phyloP scores from a whole-genome alignment of 192 early-diverging fungal genomes.

The Phycomyces nitens region DNA sequence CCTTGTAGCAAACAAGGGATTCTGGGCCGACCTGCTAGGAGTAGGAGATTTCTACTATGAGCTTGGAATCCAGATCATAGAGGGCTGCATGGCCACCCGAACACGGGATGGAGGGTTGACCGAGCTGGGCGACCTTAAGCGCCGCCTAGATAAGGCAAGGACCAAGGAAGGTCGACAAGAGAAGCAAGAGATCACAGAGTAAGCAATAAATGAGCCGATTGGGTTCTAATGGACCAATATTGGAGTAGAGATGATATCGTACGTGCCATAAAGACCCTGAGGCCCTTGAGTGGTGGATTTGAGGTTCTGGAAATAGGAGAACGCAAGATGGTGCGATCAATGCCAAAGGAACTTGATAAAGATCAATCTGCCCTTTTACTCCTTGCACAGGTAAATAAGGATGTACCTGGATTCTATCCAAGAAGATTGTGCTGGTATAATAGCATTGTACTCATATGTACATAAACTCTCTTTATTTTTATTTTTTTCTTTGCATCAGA shows the following conservation, averaged over 20 bases:
- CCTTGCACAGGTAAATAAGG: slow-evolving; percentile 61
- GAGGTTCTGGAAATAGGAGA: slow-evolving; percentile 76
- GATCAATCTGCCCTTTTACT: slow-evolving; percentile 72
- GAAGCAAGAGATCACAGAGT: slow-evolving; percentile 41
- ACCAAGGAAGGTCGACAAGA: slow-evolving; percentile 30
- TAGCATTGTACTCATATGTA: too few relatives aligned
- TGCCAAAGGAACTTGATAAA: slow-evolving; percentile 83
- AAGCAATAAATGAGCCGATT: slow-evolving; percentile 5
- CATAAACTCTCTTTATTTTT: too few relatives aligned
- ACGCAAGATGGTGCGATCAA: slow-evolving; percentile 80
- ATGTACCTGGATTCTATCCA: too few relatives aligned
- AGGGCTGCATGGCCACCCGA: slow-evolving; percentile 83
- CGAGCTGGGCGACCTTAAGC: slow-evolving; percentile 76
- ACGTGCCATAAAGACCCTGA: slow-evolving; percentile 79
- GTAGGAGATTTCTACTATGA: slow-evolving; percentile 98
- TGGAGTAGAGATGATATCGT: slow-evolving; percentile 88
- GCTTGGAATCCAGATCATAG: slow-evolving; percentile 88
- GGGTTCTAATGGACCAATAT: not conserved
- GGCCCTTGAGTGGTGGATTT: slow-evolving; percentile 90
- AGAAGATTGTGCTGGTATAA: too few relatives aligned
- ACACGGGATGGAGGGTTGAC: slow-evolving; percentile 88
- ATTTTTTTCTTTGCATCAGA: slow-evolving; percentile 16
- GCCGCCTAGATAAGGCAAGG: slow-evolving; percentile 64
- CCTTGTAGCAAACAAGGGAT: slow-evolving; percentile 82
- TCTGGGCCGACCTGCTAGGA: slow-evolving; percentile 92